phyloP scores from a whole-genome alignment of 2,329 filamentous ascomycete genomes.

The Chrysoporthe cubensis region DNA sequence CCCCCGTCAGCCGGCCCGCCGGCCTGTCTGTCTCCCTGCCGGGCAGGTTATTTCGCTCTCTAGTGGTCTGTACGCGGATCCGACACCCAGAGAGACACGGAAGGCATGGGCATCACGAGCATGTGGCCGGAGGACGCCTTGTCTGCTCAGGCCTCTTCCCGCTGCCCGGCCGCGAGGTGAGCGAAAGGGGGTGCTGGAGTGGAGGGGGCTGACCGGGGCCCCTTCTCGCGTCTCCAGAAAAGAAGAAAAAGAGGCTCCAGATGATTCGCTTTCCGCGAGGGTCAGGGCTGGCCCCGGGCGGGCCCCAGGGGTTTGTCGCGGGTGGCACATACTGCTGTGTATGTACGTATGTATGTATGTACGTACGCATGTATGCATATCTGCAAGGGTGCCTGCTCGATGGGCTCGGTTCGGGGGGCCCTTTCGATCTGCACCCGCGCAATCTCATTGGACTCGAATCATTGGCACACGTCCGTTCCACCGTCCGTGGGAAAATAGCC shows the following conservation, averaged over 20 bases:
- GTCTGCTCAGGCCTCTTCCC: constrained; percentile 5
- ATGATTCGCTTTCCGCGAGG: constrained; percentile 26
- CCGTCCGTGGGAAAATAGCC: constrained; percentile 30
- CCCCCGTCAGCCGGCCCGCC: background rate
- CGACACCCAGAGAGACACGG: too few species aligned
- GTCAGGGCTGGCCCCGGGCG: background rate
- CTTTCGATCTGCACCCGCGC: constrained; percentile 31
- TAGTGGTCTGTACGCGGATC: constrained; percentile 6
- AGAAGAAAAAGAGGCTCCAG: constrained; percentile 16
- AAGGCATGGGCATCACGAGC: background rate
- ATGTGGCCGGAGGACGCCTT: constrained; percentile 4
- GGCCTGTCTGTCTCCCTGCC: background rate
- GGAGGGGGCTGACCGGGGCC: constrained; percentile 10
- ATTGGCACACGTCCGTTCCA: constrained; percentile 32
- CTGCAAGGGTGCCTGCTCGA: constrained; percentile 33
- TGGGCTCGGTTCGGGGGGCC: constrained; percentile 23
- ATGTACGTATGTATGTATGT: too few species aligned
- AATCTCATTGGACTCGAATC: constrained; percentile 26
- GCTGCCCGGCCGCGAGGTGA: background rate
- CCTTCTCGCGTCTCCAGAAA: constrained; percentile 4
- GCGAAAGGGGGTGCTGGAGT: constrained; percentile 21
- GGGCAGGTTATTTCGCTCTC: background rate
- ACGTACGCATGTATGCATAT: background rate
- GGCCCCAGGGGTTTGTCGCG: constrained; percentile 5
- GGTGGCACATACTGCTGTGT: constrained; percentile 1